These are phyloP conservation scores for Corynespora cassiicola DNA, from an alignment of 2,329 filamentous ascomycete genomes.

Conservation along the genomic window DNA sequence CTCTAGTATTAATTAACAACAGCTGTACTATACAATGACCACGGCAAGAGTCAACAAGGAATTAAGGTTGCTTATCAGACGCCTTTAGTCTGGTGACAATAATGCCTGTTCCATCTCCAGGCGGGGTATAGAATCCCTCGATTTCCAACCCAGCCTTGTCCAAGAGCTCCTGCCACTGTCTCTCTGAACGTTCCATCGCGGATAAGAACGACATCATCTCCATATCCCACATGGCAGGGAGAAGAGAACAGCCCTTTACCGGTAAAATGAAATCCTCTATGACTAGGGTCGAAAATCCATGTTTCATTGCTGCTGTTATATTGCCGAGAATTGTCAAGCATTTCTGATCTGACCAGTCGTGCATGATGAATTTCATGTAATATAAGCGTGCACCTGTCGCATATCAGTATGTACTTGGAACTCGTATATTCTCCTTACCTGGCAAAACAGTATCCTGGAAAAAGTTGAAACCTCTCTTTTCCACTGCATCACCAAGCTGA, in stretches of 20 bases:
- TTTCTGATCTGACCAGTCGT: slow-evolving; percentile 11
- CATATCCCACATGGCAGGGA: slow-evolving; percentile 11
- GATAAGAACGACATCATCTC: slow-evolving; percentile 9
- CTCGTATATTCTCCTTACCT: slow-evolving; percentile 9
- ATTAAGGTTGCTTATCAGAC: too few relatives aligned
- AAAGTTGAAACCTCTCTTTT: slow-evolving; percentile 26
- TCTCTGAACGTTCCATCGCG: slow-evolving; percentile 9
- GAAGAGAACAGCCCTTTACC: slow-evolving; percentile 1
- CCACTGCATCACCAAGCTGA: slow-evolving; percentile 3
- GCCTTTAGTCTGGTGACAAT: too few relatives aligned
- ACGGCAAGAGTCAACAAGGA: too few relatives aligned
- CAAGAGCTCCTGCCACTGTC: slow-evolving; percentile 7
- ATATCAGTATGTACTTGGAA: too few relatives aligned
- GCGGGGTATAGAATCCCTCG: slow-evolving; percentile 10
- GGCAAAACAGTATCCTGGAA: slow-evolving; percentile 34
- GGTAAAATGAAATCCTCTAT: slow-evolving; percentile 14
- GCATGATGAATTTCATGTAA: slow-evolving; percentile 12
- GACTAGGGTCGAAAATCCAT: slow-evolving; percentile 12
- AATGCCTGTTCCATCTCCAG: slow-evolving; percentile 9
- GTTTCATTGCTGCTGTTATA: slow-evolving; percentile 13
- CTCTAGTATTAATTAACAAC: too few relatives aligned
- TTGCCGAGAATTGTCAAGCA: slow-evolving; percentile 12
- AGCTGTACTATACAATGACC: too few relatives aligned
- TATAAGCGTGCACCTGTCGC: slow-evolving; percentile 12
- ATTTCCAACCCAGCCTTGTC: slow-evolving; percentile 13